Percentiles rank a stretch among this genome's conserved stretches.
These are phyloP conservation scores for Arthrobotrys pseudoclavata DNA, from an alignment of 2,329 filamentous ascomycete genomes.

Conservation along the genomic window DNA sequence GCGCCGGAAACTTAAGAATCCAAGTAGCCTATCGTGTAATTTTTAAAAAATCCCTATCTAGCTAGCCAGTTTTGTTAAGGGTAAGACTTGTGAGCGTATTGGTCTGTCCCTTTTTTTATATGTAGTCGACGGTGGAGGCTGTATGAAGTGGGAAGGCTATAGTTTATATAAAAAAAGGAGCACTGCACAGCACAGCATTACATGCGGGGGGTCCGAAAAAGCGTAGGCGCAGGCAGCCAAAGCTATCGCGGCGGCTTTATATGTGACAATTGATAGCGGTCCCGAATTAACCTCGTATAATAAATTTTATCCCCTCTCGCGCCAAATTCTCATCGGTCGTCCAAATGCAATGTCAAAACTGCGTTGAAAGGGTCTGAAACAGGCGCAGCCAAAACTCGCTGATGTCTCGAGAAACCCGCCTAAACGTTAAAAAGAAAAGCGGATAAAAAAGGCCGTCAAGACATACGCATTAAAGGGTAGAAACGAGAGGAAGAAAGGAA, in stretches of 20 bases:
- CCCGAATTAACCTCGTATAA: conserved; percentile 6
- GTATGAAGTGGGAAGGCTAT: neutral
- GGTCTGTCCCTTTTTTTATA: neutral
- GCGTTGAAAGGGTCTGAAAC: conserved; percentile 49
- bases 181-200: neutral
- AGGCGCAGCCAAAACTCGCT: conserved; percentile 35
- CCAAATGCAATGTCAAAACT: conserved; percentile 8
- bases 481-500: conserved; percentile 31
- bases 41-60: neutral
- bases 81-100: conserved; percentile 8
- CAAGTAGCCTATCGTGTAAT: conserved; percentile 11
- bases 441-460: conserved; percentile 35
- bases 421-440: conserved; percentile 10
- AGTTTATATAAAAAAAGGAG: neutral
- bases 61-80: neutral
- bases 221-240: conserved; percentile 9
- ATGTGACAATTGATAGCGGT: neutral
- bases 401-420: conserved; percentile 21
- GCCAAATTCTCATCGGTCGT: conserved; percentile 20
- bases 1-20: neutral
- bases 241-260: conserved; percentile 21
- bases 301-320: conserved; percentile 4
- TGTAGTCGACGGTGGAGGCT: neutral
- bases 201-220: neutral
- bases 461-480: conserved; percentile 14